A percentile compares a stretch with the other conserved stretches of the same genome.
These are phyloP conservation scores for Penicillium oxalicum DNA, from an alignment of 2,329 filamentous ascomycete species.

Conservation along the genomic window DNA sequence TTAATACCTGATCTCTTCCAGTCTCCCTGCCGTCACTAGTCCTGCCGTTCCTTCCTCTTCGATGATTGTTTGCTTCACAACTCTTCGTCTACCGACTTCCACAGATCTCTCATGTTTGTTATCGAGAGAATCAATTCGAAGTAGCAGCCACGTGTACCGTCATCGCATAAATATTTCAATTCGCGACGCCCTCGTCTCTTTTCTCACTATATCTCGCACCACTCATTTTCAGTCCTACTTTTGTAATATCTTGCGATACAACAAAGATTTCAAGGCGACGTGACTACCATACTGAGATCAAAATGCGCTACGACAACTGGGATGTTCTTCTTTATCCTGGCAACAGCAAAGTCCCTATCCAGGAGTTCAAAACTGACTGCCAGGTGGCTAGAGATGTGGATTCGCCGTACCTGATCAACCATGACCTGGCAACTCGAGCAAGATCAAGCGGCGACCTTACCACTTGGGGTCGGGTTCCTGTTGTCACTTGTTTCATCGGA, in stretches of 20 bases:
- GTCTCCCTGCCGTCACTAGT: too few species aligned
- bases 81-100: too few species aligned
- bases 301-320: constrained; percentile 82
- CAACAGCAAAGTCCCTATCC: constrained; percentile 62
- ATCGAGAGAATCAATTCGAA: too few species aligned
- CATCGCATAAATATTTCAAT: too few species aligned
- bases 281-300: constrained; percentile 17
- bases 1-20: too few species aligned
- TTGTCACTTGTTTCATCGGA: constrained; percentile 66
- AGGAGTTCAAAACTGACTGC: constrained; percentile 77
- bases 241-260: too few species aligned
- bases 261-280: not conserved
- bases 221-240: not conserved
- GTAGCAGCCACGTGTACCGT: too few species aligned
- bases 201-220: constrained; percentile 33
- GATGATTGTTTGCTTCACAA: too few species aligned
- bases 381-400: constrained; percentile 57
- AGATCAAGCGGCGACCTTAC: constrained; percentile 22
- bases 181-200: constrained; percentile 6
- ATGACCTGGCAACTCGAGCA: constrained; percentile 31
- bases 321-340: constrained; percentile 74
- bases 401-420: constrained; percentile 47
- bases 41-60: too few species aligned
- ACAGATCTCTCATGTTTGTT: too few species aligned
- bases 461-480: constrained; percentile 48